These are phyloP conservation scores for Penicillium sp. DNA, from an alignment of 2,329 filamentous ascomycete species.

Conservation along the genomic window DNA sequence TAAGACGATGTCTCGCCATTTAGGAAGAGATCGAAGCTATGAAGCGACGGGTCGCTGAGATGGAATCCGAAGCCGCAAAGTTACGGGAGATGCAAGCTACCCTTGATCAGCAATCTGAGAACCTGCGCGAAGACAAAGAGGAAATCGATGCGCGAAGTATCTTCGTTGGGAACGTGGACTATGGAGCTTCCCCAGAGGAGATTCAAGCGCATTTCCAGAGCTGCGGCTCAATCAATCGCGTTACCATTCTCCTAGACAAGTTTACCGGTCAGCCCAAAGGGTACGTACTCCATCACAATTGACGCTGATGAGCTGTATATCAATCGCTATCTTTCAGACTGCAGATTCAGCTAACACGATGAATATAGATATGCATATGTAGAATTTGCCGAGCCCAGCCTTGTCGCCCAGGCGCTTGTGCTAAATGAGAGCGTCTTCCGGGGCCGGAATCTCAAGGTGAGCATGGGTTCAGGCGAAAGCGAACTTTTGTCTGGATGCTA, in stretches of 20 bases:
- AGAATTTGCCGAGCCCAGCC: slow-evolving; percentile 91
- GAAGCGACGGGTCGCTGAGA: slow-evolving; percentile 85
- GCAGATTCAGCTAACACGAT: slow-evolving; percentile 22
- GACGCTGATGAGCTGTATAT: not conserved
- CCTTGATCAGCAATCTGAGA: slow-evolving; percentile 82
- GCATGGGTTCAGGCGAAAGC: slow-evolving; percentile 18
- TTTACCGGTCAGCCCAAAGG: slow-evolving; percentile 99
- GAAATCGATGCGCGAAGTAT: slow-evolving; percentile 94
- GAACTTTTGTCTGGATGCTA: slow-evolving; percentile 17
- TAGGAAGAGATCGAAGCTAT: slow-evolving; percentile 83
- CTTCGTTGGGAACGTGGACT: slow-evolving; percentile 98
- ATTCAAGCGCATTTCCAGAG: slow-evolving; percentile 98
- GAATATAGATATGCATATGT: slow-evolving; percentile 90
- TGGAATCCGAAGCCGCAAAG: slow-evolving; percentile 88
- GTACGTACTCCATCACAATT: slow-evolving; percentile 58
- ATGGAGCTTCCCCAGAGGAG: slow-evolving; percentile 94
- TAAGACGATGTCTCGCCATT: not conserved
- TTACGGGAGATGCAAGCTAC: slow-evolving; percentile 84
- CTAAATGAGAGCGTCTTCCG: slow-evolving; percentile 97
- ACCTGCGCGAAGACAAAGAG: slow-evolving; percentile 88
- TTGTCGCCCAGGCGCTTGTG: slow-evolving; percentile 91
- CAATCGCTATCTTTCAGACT: slow-evolving; percentile 18
- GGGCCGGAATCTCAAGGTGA: slow-evolving; percentile 91
- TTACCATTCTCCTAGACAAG: slow-evolving; percentile 97
- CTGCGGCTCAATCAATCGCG: slow-evolving; percentile 95